These are phyloP conservation scores for Hemileia vastatrix DNA, from an alignment of 1,284 basidiomycete genomes.

Conservation along the genomic window DNA sequence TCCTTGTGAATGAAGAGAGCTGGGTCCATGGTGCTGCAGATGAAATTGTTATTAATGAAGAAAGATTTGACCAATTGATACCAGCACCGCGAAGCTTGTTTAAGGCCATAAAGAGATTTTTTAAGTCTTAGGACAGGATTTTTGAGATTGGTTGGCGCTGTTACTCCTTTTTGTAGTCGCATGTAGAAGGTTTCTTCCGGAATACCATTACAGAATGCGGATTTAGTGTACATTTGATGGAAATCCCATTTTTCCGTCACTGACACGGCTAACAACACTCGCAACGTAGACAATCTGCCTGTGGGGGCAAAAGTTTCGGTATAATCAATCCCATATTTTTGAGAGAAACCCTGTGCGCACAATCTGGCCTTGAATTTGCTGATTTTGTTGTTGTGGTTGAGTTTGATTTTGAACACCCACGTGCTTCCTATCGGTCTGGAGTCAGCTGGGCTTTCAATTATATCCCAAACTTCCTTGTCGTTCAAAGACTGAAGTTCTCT, in stretches of 20 bases:
- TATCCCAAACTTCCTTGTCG: no score
- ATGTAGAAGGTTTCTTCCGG: background rate
- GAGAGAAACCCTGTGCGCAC: background rate
- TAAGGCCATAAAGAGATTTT: background rate
- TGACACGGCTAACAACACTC: background rate
- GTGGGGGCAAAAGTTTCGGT: background rate
- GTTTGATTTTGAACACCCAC: no score
- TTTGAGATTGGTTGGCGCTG: no score
- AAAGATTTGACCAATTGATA: background rate
- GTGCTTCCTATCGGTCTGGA: no score
- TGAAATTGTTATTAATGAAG: no score
- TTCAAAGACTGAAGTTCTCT: no score
- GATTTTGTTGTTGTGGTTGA: no score
- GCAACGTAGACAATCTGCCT: background rate
- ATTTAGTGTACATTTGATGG: background rate
- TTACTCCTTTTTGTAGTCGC: background rate
- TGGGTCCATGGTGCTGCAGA: no score
- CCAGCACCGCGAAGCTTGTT: background rate
- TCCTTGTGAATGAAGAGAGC: no score
- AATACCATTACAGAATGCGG: background rate
- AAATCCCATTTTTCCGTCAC: background rate
- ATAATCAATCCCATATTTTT: background rate
- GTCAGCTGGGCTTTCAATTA: no score
- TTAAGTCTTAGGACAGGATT: no score
- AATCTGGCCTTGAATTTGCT: slow-evolving; percentile 3